These are phyloP conservation scores for Didymella arachidicola DNA, from an alignment of 2,329 filamentous ascomycete genomes.

Conservation along the genomic window DNA sequence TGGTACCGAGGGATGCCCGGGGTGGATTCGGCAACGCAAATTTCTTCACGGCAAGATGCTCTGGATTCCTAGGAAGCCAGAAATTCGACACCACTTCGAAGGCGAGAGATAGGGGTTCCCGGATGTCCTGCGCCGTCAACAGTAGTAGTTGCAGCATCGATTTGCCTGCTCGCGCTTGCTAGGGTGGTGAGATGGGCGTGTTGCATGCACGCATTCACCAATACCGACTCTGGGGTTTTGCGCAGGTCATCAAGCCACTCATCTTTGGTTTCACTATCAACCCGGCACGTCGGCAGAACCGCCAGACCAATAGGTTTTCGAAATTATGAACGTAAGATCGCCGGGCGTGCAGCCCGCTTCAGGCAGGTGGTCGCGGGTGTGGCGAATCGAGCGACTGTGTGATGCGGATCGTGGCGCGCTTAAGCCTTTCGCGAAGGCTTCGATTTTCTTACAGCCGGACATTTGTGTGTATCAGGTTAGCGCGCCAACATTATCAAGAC, in stretches of 20 bases:
- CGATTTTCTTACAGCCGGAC: conserved; percentile 32
- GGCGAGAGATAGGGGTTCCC: neutral
- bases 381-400: conserved; percentile 10
- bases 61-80: conserved; percentile 9
- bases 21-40: conserved; percentile 21
- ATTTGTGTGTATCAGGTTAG: conserved; percentile 23
- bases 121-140: no score
- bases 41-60: conserved; percentile 17
- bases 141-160: neutral
- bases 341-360: conserved; percentile 21
- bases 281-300: conserved; percentile 26
- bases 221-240: conserved; percentile 12
- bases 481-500: conserved; percentile 32
- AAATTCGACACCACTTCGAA: conserved; percentile 1
- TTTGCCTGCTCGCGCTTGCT: conserved; percentile 12
- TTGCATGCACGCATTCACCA: conserved; percentile 15
- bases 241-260: conserved; percentile 15
- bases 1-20: conserved; percentile 16
- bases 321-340: conserved; percentile 35
- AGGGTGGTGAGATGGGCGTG: conserved; percentile 2
- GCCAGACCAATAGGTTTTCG: conserved; percentile 13
- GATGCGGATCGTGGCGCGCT: conserved; percentile 24
- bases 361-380: conserved; percentile 37
- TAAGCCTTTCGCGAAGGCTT: conserved; percentile 43
- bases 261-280: conserved; percentile 16